phyloP scores from a whole-genome alignment of 805 yeast genomes.

The Wickerhamomyces xylosicus region DNA sequence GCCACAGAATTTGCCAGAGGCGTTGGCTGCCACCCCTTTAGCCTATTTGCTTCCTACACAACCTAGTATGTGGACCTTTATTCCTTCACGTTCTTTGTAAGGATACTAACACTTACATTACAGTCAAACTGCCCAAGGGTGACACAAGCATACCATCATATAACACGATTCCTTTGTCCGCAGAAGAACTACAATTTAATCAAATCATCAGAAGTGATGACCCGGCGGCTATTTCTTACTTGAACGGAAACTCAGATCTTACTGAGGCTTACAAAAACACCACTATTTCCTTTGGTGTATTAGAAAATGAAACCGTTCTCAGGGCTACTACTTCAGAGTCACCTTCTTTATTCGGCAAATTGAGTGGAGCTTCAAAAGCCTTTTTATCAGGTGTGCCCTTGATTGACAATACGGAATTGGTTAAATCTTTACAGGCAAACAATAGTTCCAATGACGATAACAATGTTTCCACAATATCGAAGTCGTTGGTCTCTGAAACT shows the following conservation, averaged over 20 bases:
- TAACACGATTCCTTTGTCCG: background rate
- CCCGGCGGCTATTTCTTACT: background rate
- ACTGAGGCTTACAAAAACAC: background rate
- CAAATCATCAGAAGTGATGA: background rate
- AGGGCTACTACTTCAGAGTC: background rate
- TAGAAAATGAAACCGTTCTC: background rate
- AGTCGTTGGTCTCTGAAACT: background rate
- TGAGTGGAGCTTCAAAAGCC: background rate
- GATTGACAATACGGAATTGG: background rate
- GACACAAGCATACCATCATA: background rate
- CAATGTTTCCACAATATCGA: background rate
- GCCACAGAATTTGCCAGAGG: slow-evolving; percentile 17
- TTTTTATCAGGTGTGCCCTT: background rate
- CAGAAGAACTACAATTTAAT: background rate
- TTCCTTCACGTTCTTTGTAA: too few relatives aligned
- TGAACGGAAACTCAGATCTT: background rate
- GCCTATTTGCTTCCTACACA: slow-evolving; percentile 30
- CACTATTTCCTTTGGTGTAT: background rate
- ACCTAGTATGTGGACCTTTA: slow-evolving; percentile 23
- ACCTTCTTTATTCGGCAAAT: background rate
- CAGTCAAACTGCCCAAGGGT: background rate
- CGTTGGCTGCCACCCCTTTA: slow-evolving; percentile 25
- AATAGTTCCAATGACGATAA: background rate
- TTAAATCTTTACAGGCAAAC: too few relatives aligned
- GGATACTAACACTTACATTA: background rate